Base-by-base conservation (phyloP, 2,329 filamentous ascomycete genomes). In the Xylogone sp. region DNA sequence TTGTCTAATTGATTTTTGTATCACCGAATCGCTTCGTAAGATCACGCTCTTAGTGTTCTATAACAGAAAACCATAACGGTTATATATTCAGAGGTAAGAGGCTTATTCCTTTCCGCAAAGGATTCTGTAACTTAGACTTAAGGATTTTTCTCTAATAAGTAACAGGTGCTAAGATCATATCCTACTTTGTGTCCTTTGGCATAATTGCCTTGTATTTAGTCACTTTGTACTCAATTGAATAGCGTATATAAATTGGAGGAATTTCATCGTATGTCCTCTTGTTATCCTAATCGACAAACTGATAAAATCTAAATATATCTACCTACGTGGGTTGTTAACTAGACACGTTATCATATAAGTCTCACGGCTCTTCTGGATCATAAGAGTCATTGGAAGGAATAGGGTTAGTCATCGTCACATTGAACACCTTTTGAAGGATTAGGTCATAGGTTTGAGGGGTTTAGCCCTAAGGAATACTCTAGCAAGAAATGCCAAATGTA, bases 21-120 rank as follows among this genome's bases (percentile, higher is more conserved):
- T 69, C 61, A 51, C 68, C 52, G 57, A 67, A 52, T 57, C 60
- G 19, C 53, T 69, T 44, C 47, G 58, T 52, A 50, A 68, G 50
- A 54, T 62, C 48, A 56, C 63, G 49, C 43, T 62, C 20, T 55
- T 61, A 55, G 62, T 34, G 59, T 53, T 50, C 57, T 58, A 53
- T 65, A 58, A 62, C 55, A 46, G 56, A 60, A n/a, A 48, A 62
- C 56, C 24, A 54, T 49, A 46, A 60, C 50, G 20, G 48, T 59
- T n/a, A 58, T 64, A 49, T 56, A 49, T 48, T 60, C 59, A 39
- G 53, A 43, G 22, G 21, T 53, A 3, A 52, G 19, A 16, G 46
- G 42, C 50, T 44, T 52, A 29, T 55, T 42, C 21, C 46, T 45
- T 56, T 61, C 50, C 52, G 49, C 59, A 62, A 43, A 60, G 55